Evolutionary conservation across 805 yeast genomes (phyloP), one percentile per base, ranked within the genome.

Genomic region (Zygosaccharomyces gambellarensis): DNA sequence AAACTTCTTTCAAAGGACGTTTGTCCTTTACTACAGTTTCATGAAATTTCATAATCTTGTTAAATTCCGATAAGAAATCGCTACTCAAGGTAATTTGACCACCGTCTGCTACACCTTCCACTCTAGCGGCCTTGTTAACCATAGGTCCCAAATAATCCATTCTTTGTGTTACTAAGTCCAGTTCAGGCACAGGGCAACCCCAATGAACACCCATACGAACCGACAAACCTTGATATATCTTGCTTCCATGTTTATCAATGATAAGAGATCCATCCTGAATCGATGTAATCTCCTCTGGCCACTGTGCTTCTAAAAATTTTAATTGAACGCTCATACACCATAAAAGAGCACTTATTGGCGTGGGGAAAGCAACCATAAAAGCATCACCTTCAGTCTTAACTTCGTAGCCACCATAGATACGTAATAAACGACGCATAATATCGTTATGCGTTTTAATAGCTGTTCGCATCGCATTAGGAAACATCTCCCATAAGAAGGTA

Each of bases 351-450:
- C 92, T 77, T 0, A 92, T 80, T 0, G 96, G 92, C 0, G 96
- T 84, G 0, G 97, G 96, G 67, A 94, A 94, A 10, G 97, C 88
- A 11, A 94, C 97, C 88, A 94, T 90, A 60, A 94, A 94, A 0
- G 99, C 96, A 75, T 94, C 99, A 63, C 99, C 99, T 80, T 94
- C 99, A 1, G 97, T 94, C 66, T 94, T 94, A 25, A 94, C 99
- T 67, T 94, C 99, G 65, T 94, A 94, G 2, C 99, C 99, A 31
- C 98, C 97, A 63, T 87, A 88, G 43, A 90, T 83, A 58, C 97
- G 79, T 54, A 94, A 71, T 57, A 89, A 95, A 44, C 98, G 79
- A 62, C 99, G 81, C 99, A 94, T 94, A 28, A 94, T 80, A 21
- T 87, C 80, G 64, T 94, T 94, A 68, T 94, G 99, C 3, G 88